Evolutionary conservation across 805 yeast genomes (phyloP).

Genomic region (Lachancea sp.): DNA sequence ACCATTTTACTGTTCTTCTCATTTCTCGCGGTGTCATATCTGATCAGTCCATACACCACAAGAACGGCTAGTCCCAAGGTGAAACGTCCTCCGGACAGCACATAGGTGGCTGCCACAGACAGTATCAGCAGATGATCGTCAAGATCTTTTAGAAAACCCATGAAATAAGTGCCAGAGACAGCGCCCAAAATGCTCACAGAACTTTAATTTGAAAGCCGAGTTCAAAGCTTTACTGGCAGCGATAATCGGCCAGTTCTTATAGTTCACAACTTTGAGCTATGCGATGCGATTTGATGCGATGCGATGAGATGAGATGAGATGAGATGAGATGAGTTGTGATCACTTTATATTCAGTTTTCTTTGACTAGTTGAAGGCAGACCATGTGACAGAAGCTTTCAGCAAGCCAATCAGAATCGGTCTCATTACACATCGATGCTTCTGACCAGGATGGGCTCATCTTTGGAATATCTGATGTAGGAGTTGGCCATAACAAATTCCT

Average conservation of each 20-base stretch:
- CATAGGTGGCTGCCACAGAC: conserved; percentile 13
- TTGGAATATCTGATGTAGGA: conserved; percentile 22
- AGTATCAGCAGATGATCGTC: background rate
- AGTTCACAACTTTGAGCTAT: background rate
- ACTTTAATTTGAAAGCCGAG: background rate
- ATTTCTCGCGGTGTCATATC: conserved; percentile 11
- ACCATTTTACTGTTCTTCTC: background rate
- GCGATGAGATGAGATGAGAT: conserved; percentile 4
- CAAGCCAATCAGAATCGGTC: conserved; percentile 5
- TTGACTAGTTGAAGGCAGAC: background rate
- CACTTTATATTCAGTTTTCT: background rate
- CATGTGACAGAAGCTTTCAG: background rate
- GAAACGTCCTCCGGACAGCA: conserved; percentile 34
- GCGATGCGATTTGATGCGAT: conserved; percentile 4
- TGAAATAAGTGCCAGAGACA: background rate
- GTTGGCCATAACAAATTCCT: conserved; percentile 13
- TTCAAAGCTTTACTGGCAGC: background rate
- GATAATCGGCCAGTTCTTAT: background rate
- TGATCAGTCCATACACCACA: conserved; percentile 22
- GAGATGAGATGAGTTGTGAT: conserved; percentile 3
- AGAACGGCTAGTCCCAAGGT: conserved; percentile 30
- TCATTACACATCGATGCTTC: conserved; percentile 5
- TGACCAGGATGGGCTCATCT: conserved; percentile 21
- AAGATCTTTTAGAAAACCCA: background rate
- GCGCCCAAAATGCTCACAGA: too few species aligned